Conservation (phyloP, 192 early-diverging fungal genomes). For the Fimicolochytrium jonesii region DNA sequence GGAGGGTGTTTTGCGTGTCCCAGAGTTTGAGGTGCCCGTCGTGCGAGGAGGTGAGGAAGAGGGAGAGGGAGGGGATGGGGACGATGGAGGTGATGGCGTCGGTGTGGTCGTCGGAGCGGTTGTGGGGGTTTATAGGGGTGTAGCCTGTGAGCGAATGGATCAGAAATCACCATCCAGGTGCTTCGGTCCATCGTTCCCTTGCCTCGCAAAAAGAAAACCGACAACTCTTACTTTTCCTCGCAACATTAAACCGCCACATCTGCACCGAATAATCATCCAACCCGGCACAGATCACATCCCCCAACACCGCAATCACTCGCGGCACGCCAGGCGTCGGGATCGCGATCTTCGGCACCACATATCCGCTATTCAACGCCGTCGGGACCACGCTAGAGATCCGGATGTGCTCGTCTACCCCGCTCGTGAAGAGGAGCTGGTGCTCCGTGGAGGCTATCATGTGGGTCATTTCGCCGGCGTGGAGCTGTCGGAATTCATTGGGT, state of each 20-base stretch:
- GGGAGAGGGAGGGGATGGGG: conserved; percentile 21
- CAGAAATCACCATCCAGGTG: too few species aligned
- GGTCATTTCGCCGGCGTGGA: conserved; percentile 39
- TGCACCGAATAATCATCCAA: conserved; percentile 35
- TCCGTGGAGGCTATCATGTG: conserved; percentile 25
- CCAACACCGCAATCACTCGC: conserved; percentile 24
- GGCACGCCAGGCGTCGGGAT: conserved; percentile 39
- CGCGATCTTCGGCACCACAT: conserved; percentile 30
- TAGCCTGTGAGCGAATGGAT: too few species aligned
- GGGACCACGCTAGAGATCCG: conserved; percentile 31
- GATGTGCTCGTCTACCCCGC: conserved; percentile 39
- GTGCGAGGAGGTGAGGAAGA: conserved; percentile 35
- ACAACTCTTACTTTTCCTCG: conserved; percentile 20
- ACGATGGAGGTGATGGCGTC: conserved; percentile 38
- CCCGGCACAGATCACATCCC: conserved; percentile 28
- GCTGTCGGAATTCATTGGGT: conserved; percentile 13
- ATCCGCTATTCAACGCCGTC: conserved; percentile 23
- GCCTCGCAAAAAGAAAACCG: neutral
- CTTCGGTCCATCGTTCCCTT: too few species aligned
- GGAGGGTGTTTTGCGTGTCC: conserved; percentile 39
- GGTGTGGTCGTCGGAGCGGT: conserved; percentile 45
- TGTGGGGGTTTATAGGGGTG: too few species aligned
- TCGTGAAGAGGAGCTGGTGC: conserved; percentile 31
- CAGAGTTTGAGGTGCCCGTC: conserved; percentile 45
- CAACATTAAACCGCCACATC: conserved; percentile 39